These are phyloP conservation scores for Groenewaldozyma auringiensis DNA, from an alignment of 1,139 yeast species.

Conservation along the genomic window DNA sequence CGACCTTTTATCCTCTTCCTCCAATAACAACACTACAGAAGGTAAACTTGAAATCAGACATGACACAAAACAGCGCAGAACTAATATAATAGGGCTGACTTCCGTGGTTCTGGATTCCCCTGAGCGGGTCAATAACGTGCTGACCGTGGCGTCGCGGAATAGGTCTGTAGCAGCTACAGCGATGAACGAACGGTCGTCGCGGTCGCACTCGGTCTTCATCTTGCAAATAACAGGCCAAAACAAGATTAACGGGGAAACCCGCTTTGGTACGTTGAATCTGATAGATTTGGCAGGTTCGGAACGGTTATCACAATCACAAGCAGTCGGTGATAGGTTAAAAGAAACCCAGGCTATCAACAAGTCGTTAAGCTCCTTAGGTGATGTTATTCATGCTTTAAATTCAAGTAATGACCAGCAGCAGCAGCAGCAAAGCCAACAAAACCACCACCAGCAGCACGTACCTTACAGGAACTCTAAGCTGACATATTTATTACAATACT, in stretches of 20 bases:
- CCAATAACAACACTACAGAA: conserved; percentile 11
- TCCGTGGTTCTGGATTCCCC: conserved; percentile 42
- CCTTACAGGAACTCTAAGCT: conserved; percentile 56
- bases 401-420: conserved; percentile 8
- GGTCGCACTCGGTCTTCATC: conserved; percentile 68
- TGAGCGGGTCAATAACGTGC: conserved; percentile 43
- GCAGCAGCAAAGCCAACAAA: conserved; percentile 5
- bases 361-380: conserved; percentile 83
- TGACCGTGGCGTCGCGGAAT: conserved; percentile 50
- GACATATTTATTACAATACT: conserved; percentile 76
- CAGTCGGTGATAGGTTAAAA: conserved; percentile 66
- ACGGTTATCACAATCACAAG: conserved; percentile 59
- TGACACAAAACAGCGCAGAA: conserved; percentile 45
- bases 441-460: conserved; percentile 35
- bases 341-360: conserved; percentile 90
- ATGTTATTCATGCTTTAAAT: conserved; percentile 69
- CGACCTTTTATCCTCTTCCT: conserved; percentile 46
- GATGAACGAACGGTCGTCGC: conserved; percentile 71
- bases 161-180: conserved; percentile 72
- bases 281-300: conserved; percentile 90
- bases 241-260: conserved; percentile 39
- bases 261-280: conserved; percentile 61
- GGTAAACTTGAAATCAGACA: conserved; percentile 66
- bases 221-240: conserved; percentile 54
- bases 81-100: conserved; percentile 55